Percentiles rank a stretch among this genome's conserved stretches.
Evolutionary conservation across 495 filamentous ascomycete species (phyloP).

Genomic region (Aspergillus conjunctus): DNA sequence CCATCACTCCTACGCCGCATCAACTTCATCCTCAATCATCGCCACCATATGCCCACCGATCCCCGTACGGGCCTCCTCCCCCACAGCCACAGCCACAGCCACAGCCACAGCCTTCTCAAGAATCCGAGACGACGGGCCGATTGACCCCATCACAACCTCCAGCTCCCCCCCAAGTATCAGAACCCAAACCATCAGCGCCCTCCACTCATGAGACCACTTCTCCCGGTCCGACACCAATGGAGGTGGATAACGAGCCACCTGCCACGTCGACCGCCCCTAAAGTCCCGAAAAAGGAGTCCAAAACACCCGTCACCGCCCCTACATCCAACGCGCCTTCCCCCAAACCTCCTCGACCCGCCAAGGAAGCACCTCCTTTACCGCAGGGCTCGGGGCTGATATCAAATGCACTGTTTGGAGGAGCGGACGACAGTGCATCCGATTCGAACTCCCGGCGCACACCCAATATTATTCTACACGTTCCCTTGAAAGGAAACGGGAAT

Average conservation of each 20-base stretch:
- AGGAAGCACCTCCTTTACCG: slow-evolving; percentile 59
- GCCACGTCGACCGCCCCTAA: slow-evolving; percentile 21
- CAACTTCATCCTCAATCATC: slow-evolving; percentile 31
- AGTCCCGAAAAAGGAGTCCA: slow-evolving; percentile 39
- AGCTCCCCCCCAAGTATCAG: slow-evolving; percentile 14
- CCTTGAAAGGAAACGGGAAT: slow-evolving; percentile 75
- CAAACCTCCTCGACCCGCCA: slow-evolving; percentile 56
- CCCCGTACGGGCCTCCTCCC: slow-evolving; percentile 33
- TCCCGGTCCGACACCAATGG: slow-evolving; percentile 38
- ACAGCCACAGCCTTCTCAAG: slow-evolving; percentile 29
- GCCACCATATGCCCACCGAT: slow-evolving; percentile 31
- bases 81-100: slow-evolving; percentile 24
- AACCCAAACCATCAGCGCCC: slow-evolving; percentile 17
- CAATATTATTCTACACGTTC: slow-evolving; percentile 82
- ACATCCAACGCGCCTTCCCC: slow-evolving; percentile 62
- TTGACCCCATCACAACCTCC: slow-evolving; percentile 28
- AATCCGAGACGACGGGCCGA: slow-evolving; percentile 27
- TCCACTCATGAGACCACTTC: slow-evolving; percentile 17
- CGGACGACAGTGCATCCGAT: slow-evolving; percentile 45
- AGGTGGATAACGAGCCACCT: slow-evolving; percentile 40
- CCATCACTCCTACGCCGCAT: slow-evolving; percentile 29
- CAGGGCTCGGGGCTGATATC: slow-evolving; percentile 70
- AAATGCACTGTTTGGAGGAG: slow-evolving; percentile 58
- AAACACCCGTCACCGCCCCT: slow-evolving; percentile 46
- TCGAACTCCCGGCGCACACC: slow-evolving; percentile 57